Evolutionary conservation across 2,329 filamentous ascomycete species (phyloP), one percentile per base, ranked within the genome.

Genomic region (Lizonia empirigonia): DNA sequence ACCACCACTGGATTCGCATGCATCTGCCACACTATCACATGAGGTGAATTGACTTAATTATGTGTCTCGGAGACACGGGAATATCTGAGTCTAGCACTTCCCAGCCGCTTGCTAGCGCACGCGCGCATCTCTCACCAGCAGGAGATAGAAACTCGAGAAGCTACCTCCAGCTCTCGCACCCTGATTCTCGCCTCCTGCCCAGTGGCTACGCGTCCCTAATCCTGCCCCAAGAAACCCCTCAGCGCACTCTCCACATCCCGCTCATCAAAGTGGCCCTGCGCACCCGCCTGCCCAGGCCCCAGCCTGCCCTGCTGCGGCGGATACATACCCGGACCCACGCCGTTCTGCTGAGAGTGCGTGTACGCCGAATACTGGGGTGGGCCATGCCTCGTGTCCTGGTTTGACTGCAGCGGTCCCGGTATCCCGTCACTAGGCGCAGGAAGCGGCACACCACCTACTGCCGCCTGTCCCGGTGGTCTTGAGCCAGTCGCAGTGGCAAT

Each of bases 191-290:
- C 37, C 4, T 15, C 13, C 4, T 9, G 6, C 26, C 32, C 26
- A 26, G 22, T 41, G 16, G 1, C n/a, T n/a, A n/a, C n/a, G n/a
- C n/a, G n/a, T n/a, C n/a, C n/a, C n/a, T n/a, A n/a, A n/a, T 13
- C 42, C 8, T 33, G 29, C 1, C 61, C 61, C 47, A 69, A 50
- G 22, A 60, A 72, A 0, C 62, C 67, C 22, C 53, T 52, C 45
- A 71, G 26, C 1, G 67, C 68, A 50, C 33, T 56, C 57, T 63
- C 69, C 2, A 70, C 64, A 2, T 60, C 55, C 9, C 56, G 39
- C 39, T 71, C 69, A 10, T 69, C 54, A 7, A 61, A 55, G 1
- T 49, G 33, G 1, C 35, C 29, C 13, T 34, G n/a, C n/a, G n/a
- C n/a, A n/a, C n/a, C 27, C 8, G 20, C 35, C 4, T 44, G 33